These are phyloP conservation scores for Teratosphaeriaceae sp. DNA, from an alignment of 2,329 filamentous ascomycete species.

Conservation along the genomic window DNA sequence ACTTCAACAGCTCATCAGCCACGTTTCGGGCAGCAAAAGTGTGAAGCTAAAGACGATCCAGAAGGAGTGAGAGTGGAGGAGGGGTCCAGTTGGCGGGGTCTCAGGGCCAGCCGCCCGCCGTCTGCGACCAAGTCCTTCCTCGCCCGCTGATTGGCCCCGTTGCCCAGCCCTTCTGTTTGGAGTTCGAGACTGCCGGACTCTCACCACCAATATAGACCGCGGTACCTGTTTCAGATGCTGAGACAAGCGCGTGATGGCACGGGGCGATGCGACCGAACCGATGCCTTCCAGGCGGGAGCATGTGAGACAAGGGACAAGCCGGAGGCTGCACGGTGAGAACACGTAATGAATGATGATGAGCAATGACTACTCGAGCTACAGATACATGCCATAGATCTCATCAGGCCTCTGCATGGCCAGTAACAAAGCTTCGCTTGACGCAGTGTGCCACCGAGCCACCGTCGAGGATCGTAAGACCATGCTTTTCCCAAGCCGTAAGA, in stretches of 20 bases:
- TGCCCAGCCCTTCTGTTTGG: too few relatives aligned
- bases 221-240: constrained; percentile 3
- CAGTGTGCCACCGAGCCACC: constrained; percentile 13
- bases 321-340: too few relatives aligned
- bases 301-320: background rate
- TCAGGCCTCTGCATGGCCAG: background rate
- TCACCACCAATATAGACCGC: background rate
- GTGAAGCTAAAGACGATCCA: too few relatives aligned
- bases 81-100: too few relatives aligned
- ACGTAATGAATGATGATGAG: too few relatives aligned
- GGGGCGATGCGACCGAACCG: background rate
- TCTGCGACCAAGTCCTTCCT: background rate
- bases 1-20: too few relatives aligned
- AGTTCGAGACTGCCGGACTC: too few relatives aligned
- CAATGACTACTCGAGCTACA: background rate
- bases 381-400: background rate
- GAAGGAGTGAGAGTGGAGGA: too few relatives aligned
- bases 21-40: too few relatives aligned
- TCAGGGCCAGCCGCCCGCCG: background rate
- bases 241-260: constrained; percentile 1
- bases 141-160: background rate
- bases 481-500: background rate
- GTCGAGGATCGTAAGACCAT: background rate
- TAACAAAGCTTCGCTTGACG: background rate
- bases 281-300: too few relatives aligned